phyloP scores from a whole-genome alignment of 2,329 filamentous ascomycete species.

The Pseudogymnoascus verrucosus region DNA sequence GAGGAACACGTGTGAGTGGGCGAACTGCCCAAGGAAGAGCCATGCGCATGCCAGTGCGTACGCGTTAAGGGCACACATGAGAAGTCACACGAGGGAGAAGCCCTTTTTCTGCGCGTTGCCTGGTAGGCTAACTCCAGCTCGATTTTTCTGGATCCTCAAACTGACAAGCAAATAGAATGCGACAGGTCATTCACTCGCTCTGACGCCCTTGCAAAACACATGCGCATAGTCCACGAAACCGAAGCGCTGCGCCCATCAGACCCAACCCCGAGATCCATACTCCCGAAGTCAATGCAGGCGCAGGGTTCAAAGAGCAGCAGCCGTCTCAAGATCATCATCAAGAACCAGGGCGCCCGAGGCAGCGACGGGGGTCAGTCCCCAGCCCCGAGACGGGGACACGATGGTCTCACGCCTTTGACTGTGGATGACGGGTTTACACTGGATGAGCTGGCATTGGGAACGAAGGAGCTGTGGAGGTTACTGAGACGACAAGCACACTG shows the following conservation, averaged over 20 bases:
- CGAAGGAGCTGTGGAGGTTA: conserved; percentile 58
- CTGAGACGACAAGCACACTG: conserved; percentile 60
- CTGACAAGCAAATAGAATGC: conserved; percentile 57
- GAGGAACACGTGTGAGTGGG: conserved; percentile 98
- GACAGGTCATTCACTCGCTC: conserved; percentile 94
- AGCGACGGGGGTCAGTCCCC: conserved; percentile 41
- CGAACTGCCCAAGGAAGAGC: conserved; percentile 78
- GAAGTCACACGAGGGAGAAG: conserved; percentile 95
- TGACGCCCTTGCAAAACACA: conserved; percentile 93
- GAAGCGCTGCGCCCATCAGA: conserved; percentile 80
- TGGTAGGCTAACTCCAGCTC: conserved; percentile 45
- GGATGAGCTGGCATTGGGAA: conserved; percentile 53
- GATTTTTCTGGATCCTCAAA: neutral
- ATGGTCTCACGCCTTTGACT: conserved; percentile 42
- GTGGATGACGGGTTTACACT: conserved; percentile 52
- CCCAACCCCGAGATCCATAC: conserved; percentile 57
- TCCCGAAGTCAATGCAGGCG: conserved; percentile 37
- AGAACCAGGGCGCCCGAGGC: conserved; percentile 49
- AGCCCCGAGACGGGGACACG: conserved; percentile 23
- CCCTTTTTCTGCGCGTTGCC: conserved; percentile 95
- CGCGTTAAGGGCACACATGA: conserved; percentile 92
- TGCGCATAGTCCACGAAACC: conserved; percentile 97
- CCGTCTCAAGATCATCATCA: conserved; percentile 56
- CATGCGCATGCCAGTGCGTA: conserved; percentile 92
- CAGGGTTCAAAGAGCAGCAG: conserved; percentile 33